A percentile compares a stretch with the other conserved stretches of the same genome.
Evolutionary conservation across 1,284 basidiomycete genomes (phyloP).

Genomic region (Chalciporus sp.): DNA sequence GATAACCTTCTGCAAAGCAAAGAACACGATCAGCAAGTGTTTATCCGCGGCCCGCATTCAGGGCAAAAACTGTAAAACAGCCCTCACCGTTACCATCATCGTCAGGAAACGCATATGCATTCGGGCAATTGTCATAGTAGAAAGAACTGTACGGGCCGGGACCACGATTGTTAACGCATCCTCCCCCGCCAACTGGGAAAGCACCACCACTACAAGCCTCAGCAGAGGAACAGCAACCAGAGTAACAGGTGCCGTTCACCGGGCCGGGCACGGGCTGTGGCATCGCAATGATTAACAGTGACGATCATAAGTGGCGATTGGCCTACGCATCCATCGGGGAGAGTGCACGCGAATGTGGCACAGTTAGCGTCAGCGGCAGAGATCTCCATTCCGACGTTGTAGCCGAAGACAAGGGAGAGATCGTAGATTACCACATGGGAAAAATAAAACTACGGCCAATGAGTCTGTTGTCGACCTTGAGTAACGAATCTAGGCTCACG

Average conservation of each 20-base stretch:
- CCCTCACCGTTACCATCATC: constrained; percentile 15
- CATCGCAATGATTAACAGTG: neutral
- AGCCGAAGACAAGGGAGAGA: constrained; percentile 26
- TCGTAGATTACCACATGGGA: too few species aligned
- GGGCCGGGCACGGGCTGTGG: constrained; percentile 28
- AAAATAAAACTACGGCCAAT: constrained; percentile 5
- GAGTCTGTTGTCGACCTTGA: neutral
- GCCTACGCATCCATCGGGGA: constrained; percentile 22
- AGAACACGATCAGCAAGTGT: too few species aligned
- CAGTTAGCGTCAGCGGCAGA: constrained; percentile 17
- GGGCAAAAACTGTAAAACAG: too few species aligned
- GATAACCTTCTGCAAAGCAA: constrained; percentile 3
- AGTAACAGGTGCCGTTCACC: constrained; percentile 20
- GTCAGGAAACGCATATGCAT: constrained; percentile 32
- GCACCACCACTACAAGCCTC: constrained; percentile 25
- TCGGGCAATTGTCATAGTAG: constrained; percentile 25
- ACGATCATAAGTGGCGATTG: neutral
- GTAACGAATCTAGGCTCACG: constrained; percentile 1
- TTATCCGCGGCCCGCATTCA: too few species aligned
- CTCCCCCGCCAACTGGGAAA: constrained; percentile 27
- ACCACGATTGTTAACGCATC: constrained; percentile 23
- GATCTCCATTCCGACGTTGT: constrained; percentile 27
- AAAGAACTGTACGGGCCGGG: constrained; percentile 27
- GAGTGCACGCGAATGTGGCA: constrained; percentile 20
- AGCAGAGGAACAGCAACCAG: constrained; percentile 23